phyloP scores from a whole-genome alignment of 257 asterid genomes.

The Cynanchum wilfordii region DNA sequence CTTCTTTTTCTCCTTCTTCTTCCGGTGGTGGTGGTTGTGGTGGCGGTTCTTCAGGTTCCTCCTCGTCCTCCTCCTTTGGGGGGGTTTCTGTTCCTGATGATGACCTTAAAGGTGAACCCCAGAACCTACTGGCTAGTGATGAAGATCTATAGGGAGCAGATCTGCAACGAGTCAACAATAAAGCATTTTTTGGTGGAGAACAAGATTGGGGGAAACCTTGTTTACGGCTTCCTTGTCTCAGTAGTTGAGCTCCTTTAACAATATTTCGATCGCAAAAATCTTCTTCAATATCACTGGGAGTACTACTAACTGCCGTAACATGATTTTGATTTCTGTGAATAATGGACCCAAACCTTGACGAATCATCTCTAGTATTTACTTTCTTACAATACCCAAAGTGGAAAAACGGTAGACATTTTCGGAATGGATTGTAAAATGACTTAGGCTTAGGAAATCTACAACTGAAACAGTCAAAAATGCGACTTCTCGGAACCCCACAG shows the following conservation, averaged over 20 bases:
- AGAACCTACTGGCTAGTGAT: conserved; percentile 60
- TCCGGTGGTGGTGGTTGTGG: no score
- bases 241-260: conserved; percentile 1
- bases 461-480: conserved; percentile 15
- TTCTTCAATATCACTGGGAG: conserved; percentile 16
- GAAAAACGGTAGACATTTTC: conserved; percentile 38
- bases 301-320: conserved; percentile 16
- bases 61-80: background rate
- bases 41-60: conserved; percentile 12
- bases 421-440: conserved; percentile 17
- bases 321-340: conserved; percentile 13
- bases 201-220: conserved; percentile 29
- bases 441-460: conserved; percentile 21
- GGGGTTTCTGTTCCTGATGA: conserved; percentile 3
- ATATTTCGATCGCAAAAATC: background rate
- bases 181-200: conserved; percentile 62
- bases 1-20: background rate
- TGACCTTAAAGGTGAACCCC: conserved; percentile 52
- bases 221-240: conserved; percentile 16
- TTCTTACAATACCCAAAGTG: conserved; percentile 46
- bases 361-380: conserved; percentile 37
- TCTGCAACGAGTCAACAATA: conserved; percentile 78
- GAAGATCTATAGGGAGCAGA: conserved; percentile 97
- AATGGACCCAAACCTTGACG: conserved; percentile 24
- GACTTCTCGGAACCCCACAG: conserved; percentile 31